These are phyloP conservation scores for Zygoascus flipseniorum DNA, from an alignment of 805 yeast species.

Conservation along the genomic window DNA sequence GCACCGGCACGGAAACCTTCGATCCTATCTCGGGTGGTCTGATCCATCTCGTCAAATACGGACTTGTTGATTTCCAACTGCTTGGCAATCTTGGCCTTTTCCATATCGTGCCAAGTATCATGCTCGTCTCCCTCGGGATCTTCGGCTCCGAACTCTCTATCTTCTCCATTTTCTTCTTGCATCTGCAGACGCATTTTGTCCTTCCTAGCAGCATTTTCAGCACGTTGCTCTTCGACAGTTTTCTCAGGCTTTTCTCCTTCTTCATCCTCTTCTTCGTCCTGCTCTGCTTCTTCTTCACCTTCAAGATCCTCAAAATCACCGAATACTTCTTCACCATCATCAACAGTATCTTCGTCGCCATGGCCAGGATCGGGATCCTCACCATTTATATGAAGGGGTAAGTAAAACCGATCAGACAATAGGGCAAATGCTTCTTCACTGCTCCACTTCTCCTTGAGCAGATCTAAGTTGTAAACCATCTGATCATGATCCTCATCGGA, in stretches of 20 bases:
- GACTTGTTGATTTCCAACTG: slow-evolving; percentile 89
- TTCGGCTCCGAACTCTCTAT: slow-evolving; percentile 63
- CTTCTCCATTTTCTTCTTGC: slow-evolving; percentile 70
- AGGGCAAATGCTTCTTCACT: slow-evolving; percentile 7
- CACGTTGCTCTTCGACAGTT: slow-evolving; percentile 68
- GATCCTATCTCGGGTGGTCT: slow-evolving; percentile 64
- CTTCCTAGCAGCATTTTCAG: slow-evolving; percentile 77
- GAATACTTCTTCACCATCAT: slow-evolving; percentile 30
- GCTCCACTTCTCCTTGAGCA: slow-evolving; percentile 16
- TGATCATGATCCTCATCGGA: slow-evolving; percentile 15
- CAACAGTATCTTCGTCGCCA: slow-evolving; percentile 19
- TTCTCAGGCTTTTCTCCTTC: slow-evolving; percentile 28
- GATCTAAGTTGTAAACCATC: slow-evolving; percentile 10
- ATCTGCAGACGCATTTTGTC: slow-evolving; percentile 83
- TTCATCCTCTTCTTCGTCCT: slow-evolving; percentile 26
- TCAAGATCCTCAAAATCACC: slow-evolving; percentile 38
- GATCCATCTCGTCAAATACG: slow-evolving; percentile 55
- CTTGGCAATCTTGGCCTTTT: slow-evolving; percentile 93
- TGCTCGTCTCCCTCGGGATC: slow-evolving; percentile 69
- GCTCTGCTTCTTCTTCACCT: slow-evolving; percentile 21
- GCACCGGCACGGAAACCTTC: slow-evolving; percentile 94
- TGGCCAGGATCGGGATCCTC: slow-evolving; percentile 19
- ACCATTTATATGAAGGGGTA: slow-evolving; percentile 9
- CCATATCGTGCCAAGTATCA: slow-evolving; percentile 96
- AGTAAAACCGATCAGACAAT: slow-evolving; percentile 18